phyloP scores from a whole-genome alignment of 176 grass and related monocot species.

The Oryza brachyantha region DNA sequence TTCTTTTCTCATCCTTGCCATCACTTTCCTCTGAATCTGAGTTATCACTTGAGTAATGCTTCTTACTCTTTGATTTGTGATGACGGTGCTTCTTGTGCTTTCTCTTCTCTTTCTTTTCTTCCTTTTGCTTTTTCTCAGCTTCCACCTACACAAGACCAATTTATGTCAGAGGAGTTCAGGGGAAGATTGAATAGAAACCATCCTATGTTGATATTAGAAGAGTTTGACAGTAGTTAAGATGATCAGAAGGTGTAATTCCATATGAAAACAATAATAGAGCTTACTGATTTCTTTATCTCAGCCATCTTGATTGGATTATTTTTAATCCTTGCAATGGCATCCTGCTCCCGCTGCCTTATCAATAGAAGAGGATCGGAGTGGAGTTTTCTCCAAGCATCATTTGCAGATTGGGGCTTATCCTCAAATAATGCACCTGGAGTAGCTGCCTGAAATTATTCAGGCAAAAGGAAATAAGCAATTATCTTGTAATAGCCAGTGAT shows the following conservation, averaged over 20 bases:
- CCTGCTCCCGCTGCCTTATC: conserved; percentile 90
- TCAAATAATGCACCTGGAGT: conserved; percentile 81
- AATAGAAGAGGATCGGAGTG: conserved; percentile 91
- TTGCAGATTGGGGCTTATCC: conserved; percentile 94
- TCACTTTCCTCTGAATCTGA: conserved; percentile 66
- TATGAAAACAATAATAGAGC: conserved; percentile 6
- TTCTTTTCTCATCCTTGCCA: conserved; percentile 44
- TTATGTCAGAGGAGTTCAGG: conserved; percentile 9
- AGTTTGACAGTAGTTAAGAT: neutral
- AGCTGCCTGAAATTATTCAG: conserved; percentile 43
- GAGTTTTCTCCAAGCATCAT: conserved; percentile 94
- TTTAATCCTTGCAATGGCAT: conserved; percentile 89
- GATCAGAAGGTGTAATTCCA: neutral
- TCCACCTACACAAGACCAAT: conserved; percentile 55
- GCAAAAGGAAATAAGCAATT: conserved; percentile 14
- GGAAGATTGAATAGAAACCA: conserved; percentile 7
- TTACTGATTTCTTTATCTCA: conserved; percentile 95
- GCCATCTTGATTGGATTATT: conserved; percentile 99
- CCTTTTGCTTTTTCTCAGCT: conserved; percentile 74
- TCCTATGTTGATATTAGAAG: neutral
- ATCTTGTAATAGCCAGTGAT: neutral
- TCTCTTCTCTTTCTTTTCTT: conserved; percentile 70
- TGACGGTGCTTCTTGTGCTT: conserved; percentile 60
- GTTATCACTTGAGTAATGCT: conserved; percentile 27
- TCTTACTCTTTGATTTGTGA: conserved; percentile 58